Evolutionary conservation across 2,329 filamentous ascomycete genomes (phyloP), one percentile per base, ranked within the genome.

Genomic region (Drechslera avenae): DNA sequence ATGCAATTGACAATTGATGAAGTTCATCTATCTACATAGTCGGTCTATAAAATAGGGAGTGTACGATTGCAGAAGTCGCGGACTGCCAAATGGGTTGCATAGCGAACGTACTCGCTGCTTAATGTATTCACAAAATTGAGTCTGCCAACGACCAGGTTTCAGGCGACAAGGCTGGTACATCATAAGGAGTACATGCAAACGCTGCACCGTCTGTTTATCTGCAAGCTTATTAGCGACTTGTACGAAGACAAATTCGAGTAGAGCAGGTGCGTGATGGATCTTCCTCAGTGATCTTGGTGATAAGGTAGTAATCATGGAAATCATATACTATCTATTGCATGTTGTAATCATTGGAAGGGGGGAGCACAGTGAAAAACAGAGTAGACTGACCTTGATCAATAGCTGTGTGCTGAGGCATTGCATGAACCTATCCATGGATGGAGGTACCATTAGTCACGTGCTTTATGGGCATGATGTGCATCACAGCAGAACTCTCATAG

Each of bases 231-330:
- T 57, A 69, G 66, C 56, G n/a, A 46, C 21, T 39, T 42, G 8
- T 41, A 44, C 7, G 9, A 36, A 14, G 32, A 45, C 26, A 39
- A 26, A 51, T 42, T 28, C 33, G 19, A 45, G 41, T 49, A 46
- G 50, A 61, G 41, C 55, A 60, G 48, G 41, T 35, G 48, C 50
- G 37, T 41, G 23, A 14, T 56, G 46, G 50, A 31, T 46, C 50
- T 66, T 73, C 81, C 82, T 86, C 83, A 86, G 83, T 83, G 83
- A 86, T 86, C 83, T 86, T 86, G 83, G 83, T 86, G 82, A 66
- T 63, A 80, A 79, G 73, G 78, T 73, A 71, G 77, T 79, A 76
- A 79, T 85, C 83, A 86, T 78, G 65, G 70, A 79, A 75, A 64
- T 86, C 83, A 85, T 77, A 74, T 86, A 86, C 83, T 86, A 86